phyloP scores from a whole-genome alignment of 2,329 filamentous ascomycete genomes.

The Elsinoe necatrix region DNA sequence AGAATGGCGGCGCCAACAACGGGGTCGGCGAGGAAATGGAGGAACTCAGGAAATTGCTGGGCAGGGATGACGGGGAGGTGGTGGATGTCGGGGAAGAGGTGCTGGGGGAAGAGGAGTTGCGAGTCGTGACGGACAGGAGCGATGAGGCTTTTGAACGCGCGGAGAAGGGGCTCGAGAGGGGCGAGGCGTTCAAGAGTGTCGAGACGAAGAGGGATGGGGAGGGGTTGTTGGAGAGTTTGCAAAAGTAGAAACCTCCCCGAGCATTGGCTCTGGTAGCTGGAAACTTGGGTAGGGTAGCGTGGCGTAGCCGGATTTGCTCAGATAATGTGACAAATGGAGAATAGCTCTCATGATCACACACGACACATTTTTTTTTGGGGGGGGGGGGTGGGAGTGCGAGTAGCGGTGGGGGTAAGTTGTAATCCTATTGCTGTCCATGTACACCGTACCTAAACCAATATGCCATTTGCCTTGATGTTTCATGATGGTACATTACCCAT shows the following conservation, averaged over 20 bases:
- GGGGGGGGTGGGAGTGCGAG: too few species aligned
- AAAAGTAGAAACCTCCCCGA: conserved; percentile 23
- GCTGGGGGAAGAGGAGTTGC: conserved; percentile 66
- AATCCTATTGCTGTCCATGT: too few species aligned
- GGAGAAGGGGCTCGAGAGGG: conserved; percentile 67
- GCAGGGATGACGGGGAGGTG: conserved; percentile 58
- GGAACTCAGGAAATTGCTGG: conserved; percentile 39
- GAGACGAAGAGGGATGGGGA: conserved; percentile 59
- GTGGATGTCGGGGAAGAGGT: conserved; percentile 55
- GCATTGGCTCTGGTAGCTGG: neutral
- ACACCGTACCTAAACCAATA: too few species aligned
- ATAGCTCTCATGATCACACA: neutral
- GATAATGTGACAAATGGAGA: neutral
- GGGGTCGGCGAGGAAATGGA: conserved; percentile 42
- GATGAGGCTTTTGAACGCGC: conserved; percentile 61
- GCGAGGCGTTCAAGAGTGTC: conserved; percentile 47
- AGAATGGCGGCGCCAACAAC: conserved; percentile 36
- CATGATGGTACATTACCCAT: neutral
- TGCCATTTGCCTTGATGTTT: too few species aligned
- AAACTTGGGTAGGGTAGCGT: neutral
- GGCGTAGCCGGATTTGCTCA: neutral
- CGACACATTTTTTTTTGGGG: too few species aligned
- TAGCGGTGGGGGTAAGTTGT: too few species aligned
- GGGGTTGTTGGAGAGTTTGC: conserved; percentile 40
- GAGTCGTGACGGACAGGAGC: conserved; percentile 68